These are phyloP conservation scores for Dothiorella sarmentorum DNA, from an alignment of 2,329 filamentous ascomycete species.

Conservation along the genomic window DNA sequence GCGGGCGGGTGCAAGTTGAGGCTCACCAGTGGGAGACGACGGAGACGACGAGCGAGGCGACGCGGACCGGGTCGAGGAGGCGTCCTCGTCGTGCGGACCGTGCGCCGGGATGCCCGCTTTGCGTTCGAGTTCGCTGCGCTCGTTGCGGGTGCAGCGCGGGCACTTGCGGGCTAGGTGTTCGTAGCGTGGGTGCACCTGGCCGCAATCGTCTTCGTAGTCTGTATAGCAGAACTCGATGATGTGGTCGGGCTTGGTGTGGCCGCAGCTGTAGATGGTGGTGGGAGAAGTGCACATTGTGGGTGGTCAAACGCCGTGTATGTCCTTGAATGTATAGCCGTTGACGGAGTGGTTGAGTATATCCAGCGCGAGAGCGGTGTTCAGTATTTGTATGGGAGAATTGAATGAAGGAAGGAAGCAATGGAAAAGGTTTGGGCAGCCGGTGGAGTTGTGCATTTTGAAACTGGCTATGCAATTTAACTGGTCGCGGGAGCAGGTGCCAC, in stretches of 20 bases:
- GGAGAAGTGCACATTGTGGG: slow-evolving; percentile 4
- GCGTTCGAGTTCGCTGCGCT: background rate
- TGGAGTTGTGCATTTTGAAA: background rate
- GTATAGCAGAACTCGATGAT: slow-evolving; percentile 7
- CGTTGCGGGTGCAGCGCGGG: background rate
- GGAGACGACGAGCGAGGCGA: background rate
- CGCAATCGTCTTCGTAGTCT: slow-evolving; percentile 2
- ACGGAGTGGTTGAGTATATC: background rate
- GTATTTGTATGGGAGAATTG: background rate
- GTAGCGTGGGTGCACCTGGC: background rate
- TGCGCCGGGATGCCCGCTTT: background rate
- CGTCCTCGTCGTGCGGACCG: background rate
- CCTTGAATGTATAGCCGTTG: background rate
- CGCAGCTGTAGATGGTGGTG: slow-evolving; percentile 9
- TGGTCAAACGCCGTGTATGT: background rate
- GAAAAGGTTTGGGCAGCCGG: background rate
- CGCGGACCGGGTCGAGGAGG: background rate
- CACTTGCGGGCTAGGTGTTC: background rate
- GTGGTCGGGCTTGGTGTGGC: slow-evolving; percentile 13
- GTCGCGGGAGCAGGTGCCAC: slow-evolving; percentile 5
- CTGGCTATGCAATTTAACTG: slow-evolving; percentile 2
- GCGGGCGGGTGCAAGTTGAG: background rate
- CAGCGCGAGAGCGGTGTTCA: background rate
- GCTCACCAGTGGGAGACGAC: slow-evolving; percentile 1
- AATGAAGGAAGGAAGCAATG: background rate